A percentile compares a stretch with the other conserved stretches of the same genome.
Conservation (phyloP, 2,329 filamentous ascomycete species). For the Cladorrhinum sp. region DNA sequence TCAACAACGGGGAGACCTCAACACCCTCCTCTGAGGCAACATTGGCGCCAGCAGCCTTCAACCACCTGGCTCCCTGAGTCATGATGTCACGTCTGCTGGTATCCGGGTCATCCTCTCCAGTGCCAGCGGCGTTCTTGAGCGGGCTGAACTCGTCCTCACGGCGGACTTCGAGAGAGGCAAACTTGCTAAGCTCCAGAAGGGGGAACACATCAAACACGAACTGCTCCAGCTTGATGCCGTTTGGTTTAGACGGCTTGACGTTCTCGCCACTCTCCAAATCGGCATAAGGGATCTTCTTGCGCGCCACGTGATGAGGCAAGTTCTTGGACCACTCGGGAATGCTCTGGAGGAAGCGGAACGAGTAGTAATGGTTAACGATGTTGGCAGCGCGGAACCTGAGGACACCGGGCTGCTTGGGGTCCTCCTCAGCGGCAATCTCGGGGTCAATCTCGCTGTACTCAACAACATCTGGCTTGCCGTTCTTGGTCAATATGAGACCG, state of each 20-base stretch:
- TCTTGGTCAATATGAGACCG: constrained; percentile 89
- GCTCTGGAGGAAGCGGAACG: constrained; percentile 83
- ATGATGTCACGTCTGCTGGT: constrained; percentile 91
- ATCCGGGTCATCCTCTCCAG: constrained; percentile 88
- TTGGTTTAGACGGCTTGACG: constrained; percentile 89
- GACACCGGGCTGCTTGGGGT: constrained; percentile 73
- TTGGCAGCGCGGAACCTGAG: constrained; percentile 97
- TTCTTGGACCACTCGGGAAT: constrained; percentile 83
- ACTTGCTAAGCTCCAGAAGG: constrained; percentile 78
- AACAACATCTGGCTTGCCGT: constrained; percentile 93
- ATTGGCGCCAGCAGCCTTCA: constrained; percentile 71
- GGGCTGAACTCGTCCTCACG: constrained; percentile 98
- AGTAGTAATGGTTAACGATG: constrained; percentile 99
- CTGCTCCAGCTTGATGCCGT: constrained; percentile 98
- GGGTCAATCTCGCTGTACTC: constrained; percentile 97
- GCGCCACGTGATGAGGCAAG: constrained; percentile 91
- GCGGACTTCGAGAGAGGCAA: constrained; percentile 92
- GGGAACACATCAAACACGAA: constrained; percentile 99
- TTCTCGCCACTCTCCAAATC: constrained; percentile 73
- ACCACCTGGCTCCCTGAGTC: constrained; percentile 84
- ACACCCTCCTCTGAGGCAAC: constrained; percentile 73
- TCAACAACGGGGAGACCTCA: constrained; percentile 88
- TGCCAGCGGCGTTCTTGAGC: constrained; percentile 83
- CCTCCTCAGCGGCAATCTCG: constrained; percentile 83
- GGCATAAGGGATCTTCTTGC: constrained; percentile 95